Base-by-base conservation (phyloP, 2,329 filamentous ascomycete species). In the Fonsecaea multimorphosa region DNA sequence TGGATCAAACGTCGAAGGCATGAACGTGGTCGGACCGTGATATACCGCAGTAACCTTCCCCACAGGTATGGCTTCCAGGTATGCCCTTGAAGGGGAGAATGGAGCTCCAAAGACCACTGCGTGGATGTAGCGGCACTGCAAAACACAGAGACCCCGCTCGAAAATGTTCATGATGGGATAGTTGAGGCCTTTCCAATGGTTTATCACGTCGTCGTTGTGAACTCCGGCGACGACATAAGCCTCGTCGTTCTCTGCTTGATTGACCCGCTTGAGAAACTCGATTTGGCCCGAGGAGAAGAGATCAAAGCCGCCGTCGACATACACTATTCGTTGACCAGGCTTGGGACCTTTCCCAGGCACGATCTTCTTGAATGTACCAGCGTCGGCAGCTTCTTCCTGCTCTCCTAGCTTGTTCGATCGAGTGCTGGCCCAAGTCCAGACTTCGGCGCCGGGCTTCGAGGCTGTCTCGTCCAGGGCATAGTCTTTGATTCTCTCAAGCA, bases 161-260 rank as follows among this genome's bases (percentile, higher is more conserved):
- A 94, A 97, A 64, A 97, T 93, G 82, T 98, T 99, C 95, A 99
- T 99, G 80, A 99, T 98, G 29, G 95, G 95, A 76, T 97, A 99
- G 81, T 99, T 99, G 73, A 97, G 85, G 38, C 95, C 94, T 80
- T 98, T 98, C 91, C 93, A 96, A 73, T 90, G 84, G 79, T 99
- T 99, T 78, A 99, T 96, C 66, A 96, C 93, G 70, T 90, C 88
- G 77, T 99, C 95, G 74, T 97, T 91, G 78, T 99, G 95, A 27
- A 99, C 89, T 56, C 95, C 95, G 1, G 92, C 93, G 51, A 98
- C 87, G n/a, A 99, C 85, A 76, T 92, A 98, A 6, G 89, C 90
- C 53, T 84, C 84, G 16, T 90, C 90, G 5, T 80, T 76, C 68
- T 87, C 85, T 0, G 85, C 82, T 69, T 89, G 81, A 8, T 89